phyloP scores from a whole-genome alignment of 2,329 filamentous ascomycete species.

The Lachnum nothofagi region DNA sequence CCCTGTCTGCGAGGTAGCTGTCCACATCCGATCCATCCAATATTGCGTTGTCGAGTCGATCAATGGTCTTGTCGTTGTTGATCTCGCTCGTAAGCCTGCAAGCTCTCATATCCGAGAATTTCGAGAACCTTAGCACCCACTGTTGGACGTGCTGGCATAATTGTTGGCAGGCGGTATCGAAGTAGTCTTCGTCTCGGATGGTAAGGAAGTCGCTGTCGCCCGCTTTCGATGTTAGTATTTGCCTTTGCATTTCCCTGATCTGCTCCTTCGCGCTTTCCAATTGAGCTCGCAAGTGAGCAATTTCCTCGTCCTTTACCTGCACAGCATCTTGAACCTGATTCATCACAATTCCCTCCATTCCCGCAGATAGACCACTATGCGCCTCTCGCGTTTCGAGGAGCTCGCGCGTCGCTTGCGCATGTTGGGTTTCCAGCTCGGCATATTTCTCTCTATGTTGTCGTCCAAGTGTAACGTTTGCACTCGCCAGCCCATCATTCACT shows the following conservation, averaged over 20 bases:
- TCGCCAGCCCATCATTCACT: constrained; percentile 73
- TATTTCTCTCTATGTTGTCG: constrained; percentile 71
- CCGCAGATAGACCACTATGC: constrained; percentile 56
- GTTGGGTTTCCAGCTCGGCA: constrained; percentile 60
- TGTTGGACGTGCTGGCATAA: constrained; percentile 94
- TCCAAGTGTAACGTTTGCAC: constrained; percentile 71
- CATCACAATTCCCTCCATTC: constrained; percentile 57
- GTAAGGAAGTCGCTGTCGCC: constrained; percentile 69
- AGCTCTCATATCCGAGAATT: constrained; percentile 87
- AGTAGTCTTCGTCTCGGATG: constrained; percentile 86
- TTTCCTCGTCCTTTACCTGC: constrained; percentile 79
- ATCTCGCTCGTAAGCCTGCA: constrained; percentile 81
- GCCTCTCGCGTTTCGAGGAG: constrained; percentile 63
- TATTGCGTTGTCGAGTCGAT: constrained; percentile 88
- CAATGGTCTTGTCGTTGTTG: constrained; percentile 86
- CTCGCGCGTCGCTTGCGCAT: constrained; percentile 61
- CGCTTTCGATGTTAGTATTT: constrained; percentile 55
- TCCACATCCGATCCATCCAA: constrained; percentile 94
- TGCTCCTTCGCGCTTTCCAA: constrained; percentile 64
- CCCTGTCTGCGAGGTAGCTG: constrained; percentile 77
- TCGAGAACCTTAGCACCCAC: constrained; percentile 97
- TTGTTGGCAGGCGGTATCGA: constrained; percentile 87
- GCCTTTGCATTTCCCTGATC: constrained; percentile 51
- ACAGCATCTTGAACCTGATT: constrained; percentile 60
- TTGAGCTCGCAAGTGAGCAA: constrained; percentile 70